Base-by-base conservation (phyloP, 1,284 basidiomycete species). In the Coriolopsis trogii region DNA sequence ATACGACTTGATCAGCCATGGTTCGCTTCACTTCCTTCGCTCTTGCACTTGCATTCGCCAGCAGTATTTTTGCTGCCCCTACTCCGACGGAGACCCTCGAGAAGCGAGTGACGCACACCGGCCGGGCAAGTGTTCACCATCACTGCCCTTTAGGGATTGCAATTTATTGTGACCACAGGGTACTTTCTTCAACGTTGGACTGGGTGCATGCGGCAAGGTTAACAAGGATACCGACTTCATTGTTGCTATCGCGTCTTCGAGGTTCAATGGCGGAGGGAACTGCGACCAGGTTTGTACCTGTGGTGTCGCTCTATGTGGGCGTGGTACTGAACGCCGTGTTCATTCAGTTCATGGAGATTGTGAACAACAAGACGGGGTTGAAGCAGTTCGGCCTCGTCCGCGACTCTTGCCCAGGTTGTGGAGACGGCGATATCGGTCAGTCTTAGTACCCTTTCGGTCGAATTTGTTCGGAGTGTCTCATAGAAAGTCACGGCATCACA, bases 51-150 rank as follows among this genome's bases (percentile, higher is more conserved):
- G 62, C 72, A 15, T 58, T 81, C 55, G 72, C 76, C 61, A 63
- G 72, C 49, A 70, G 73, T 45, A 41, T 77, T 50, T 55, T 77
- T 49, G 61, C 73, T 46, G 61, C 68, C 21, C 59, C 77, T 56
- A 76, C 79, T 12, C 84, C 84, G 9, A 59, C 81, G n/a, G 56
- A 39, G 65, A 55, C 29, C 23, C 67, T 82, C 21, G 74, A 76
- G 51, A 81, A 77, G 63, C 75, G 84, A 29, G 49, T 70, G 28
- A 70, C 72, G 1, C 77, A 73, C 58, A 57, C 49, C 7, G 82
- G 82, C 34, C 64, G 68, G 58, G 82, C 82, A 59, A 31, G 39
- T 43, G 46, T 36, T 34, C 21, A 24, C 36, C 30, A 41, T 20
- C 23, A 41, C 26, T 5, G 43, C 26, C 39, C 4, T 24, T 8